Percentiles rank a stretch among this genome's conserved stretches.
phyloP scores from a whole-genome alignment of 805 yeast genomes.

The Hanseniaspora lindneri region DNA sequence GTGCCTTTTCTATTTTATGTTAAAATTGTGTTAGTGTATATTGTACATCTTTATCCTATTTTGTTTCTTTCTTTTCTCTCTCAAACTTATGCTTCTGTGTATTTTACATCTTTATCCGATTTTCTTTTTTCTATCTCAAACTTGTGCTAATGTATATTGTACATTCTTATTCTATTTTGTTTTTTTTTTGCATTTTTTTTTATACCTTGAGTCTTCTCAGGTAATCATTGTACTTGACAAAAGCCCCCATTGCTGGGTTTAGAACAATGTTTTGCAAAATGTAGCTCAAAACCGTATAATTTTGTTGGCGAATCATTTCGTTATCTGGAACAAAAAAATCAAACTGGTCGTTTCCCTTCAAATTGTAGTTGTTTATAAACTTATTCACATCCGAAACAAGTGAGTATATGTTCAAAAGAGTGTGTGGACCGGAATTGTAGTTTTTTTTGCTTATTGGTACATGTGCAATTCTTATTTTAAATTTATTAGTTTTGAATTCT shows the following conservation, averaged over 20 bases:
- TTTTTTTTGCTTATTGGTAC: slow-evolving; percentile 1
- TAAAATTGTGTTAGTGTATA: too few species aligned
- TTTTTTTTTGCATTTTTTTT: not conserved
- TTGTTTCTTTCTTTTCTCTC: too few species aligned
- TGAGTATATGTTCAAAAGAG: slow-evolving; percentile 12
- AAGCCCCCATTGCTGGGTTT: not conserved
- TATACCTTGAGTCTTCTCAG: too few species aligned
- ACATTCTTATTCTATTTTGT: not conserved
- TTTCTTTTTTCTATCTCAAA: not conserved
- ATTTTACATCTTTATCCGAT: too few species aligned
- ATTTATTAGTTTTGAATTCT: not conserved
- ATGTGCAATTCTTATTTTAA: not conserved
- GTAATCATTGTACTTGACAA: not conserved
- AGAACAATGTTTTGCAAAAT: not conserved
- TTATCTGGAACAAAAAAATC: slow-evolving; percentile 9
- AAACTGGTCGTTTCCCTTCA: slow-evolving; percentile 7
- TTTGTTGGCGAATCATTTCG: slow-evolving; percentile 4
- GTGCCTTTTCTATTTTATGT: too few species aligned
- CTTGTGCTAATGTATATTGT: too few species aligned
- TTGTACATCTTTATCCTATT: too few species aligned
- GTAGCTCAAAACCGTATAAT: not conserved
- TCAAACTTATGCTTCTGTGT: too few species aligned
- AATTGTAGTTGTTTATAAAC: not conserved
- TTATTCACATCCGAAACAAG: slow-evolving; percentile 2
- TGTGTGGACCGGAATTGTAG: slow-evolving; percentile 5